phyloP scores from a whole-genome alignment of 345 rosid genomes.

The Salix viminalis region DNA sequence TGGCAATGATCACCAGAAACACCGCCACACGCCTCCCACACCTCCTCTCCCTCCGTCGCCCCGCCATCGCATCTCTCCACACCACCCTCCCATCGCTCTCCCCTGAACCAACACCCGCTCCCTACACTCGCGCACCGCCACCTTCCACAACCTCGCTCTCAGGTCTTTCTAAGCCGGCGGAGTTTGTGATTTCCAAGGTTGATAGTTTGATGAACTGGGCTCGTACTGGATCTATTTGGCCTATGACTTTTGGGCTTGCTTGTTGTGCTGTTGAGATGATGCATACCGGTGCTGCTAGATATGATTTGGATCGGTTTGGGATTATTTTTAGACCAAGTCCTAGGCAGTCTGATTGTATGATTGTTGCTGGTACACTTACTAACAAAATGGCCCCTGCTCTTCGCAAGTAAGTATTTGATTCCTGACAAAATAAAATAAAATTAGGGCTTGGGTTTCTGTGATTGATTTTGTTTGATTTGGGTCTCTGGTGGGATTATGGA shows the following conservation, averaged over 20 bases:
- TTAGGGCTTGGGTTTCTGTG: neutral
- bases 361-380: constrained; percentile 98
- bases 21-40: constrained; percentile 64
- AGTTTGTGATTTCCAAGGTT: constrained; percentile 87
- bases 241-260: constrained; percentile 98
- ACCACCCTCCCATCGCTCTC: constrained; percentile 49
- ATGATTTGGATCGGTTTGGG: constrained; percentile 95
- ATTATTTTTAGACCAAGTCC: constrained; percentile 96
- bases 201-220: constrained; percentile 94
- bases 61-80: constrained; percentile 41
- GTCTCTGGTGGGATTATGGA: neutral
- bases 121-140: constrained; percentile 53
- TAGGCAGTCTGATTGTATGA: constrained; percentile 96
- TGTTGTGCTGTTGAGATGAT: constrained; percentile 99
- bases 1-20: constrained; percentile 66
- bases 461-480: neutral
- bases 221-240: constrained; percentile 97
- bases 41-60: constrained; percentile 43
- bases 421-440: neutral
- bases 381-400: constrained; percentile 99
- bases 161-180: constrained; percentile 80
- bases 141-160: constrained; percentile 53
- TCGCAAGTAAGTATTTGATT: constrained; percentile 57
- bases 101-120: constrained; percentile 45
- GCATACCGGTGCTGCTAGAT: constrained; percentile 98